Conservation (phyloP, 2,329 filamentous ascomycete species). For the Epichloe scottii region DNA sequence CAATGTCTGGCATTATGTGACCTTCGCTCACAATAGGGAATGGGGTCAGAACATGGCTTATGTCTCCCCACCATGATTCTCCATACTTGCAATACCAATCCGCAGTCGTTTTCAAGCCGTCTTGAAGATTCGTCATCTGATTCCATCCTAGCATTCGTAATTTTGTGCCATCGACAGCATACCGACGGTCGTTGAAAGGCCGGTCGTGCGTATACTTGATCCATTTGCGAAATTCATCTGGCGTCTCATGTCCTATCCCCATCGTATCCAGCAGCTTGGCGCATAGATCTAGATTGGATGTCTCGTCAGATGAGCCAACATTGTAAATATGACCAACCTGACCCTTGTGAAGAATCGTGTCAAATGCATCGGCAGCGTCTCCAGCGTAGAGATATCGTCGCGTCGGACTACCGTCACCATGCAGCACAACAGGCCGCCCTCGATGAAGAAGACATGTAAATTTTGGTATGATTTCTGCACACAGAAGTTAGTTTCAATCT, state of each 20-base stretch:
- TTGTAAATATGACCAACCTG: conserved; percentile 68
- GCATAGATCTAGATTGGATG: conserved; percentile 62
- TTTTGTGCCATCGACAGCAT: conserved; percentile 59
- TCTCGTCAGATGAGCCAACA: conserved; percentile 64
- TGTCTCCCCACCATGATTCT: conserved; percentile 61
- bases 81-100: conserved; percentile 58
- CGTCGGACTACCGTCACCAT: conserved; percentile 64
- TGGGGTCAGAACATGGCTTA: conserved; percentile 54
- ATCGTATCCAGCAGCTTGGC: conserved; percentile 51
- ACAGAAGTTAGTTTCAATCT: background rate
- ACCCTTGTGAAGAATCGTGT: conserved; percentile 72
- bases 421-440: conserved; percentile 54
- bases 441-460: conserved; percentile 63
- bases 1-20: conserved; percentile 40
- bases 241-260: conserved; percentile 36
- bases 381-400: conserved; percentile 67
- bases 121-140: conserved; percentile 51
- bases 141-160: conserved; percentile 55
- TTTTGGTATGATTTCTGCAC: conserved; percentile 68
- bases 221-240: conserved; percentile 46
- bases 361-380: conserved; percentile 70
- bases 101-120: conserved; percentile 51
- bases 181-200: conserved; percentile 65
- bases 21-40: conserved; percentile 49
- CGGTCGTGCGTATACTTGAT: conserved; percentile 66